Evolutionary conservation across 2,329 filamentous ascomycete genomes (phyloP).

Genomic region (Xenoacremonium recifei): DNA sequence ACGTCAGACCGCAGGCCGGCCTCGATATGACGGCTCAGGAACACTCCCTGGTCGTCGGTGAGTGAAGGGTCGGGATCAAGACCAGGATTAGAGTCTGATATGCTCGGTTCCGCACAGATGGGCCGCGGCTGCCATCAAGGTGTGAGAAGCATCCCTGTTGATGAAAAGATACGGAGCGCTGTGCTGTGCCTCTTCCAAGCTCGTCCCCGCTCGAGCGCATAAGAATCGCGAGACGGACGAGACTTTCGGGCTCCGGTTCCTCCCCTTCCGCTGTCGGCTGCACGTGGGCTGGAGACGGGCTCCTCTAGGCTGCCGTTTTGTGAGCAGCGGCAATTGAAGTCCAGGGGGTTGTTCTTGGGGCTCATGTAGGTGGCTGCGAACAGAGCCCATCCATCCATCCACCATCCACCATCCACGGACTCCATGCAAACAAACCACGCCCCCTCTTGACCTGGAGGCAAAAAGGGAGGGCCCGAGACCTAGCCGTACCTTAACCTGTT

Average conservation of each 20-base stretch:
- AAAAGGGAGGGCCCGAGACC: not conserved
- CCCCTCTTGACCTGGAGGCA: not conserved
- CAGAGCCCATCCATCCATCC: too few species aligned
- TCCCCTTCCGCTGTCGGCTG: not conserved
- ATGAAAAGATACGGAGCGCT: too few species aligned
- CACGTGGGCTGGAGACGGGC: slow-evolving; percentile 17
- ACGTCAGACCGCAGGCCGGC: too few species aligned
- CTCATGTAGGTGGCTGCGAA: slow-evolving; percentile 3
- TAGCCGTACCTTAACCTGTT: not conserved
- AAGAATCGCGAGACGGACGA: slow-evolving; percentile 13
- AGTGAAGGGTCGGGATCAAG: too few species aligned
- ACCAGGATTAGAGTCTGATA: too few species aligned
- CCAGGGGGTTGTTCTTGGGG: slow-evolving; percentile 4
- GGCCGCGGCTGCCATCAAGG: too few species aligned
- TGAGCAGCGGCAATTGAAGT: not conserved
- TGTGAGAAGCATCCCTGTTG: too few species aligned
- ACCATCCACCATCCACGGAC: not conserved
- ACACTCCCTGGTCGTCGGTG: too few species aligned
- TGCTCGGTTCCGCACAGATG: too few species aligned
- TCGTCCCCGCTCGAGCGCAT: slow-evolving; percentile 13
- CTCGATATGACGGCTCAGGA: too few species aligned
- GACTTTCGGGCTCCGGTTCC: not conserved
- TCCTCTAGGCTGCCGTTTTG: too few species aligned
- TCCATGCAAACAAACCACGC: not conserved
- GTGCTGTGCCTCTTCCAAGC: too few species aligned